A percentile compares a stretch with the other conserved stretches of the same genome.
phyloP scores from a whole-genome alignment of 768 basidiomycete species.

The Amanita fuliginea region DNA sequence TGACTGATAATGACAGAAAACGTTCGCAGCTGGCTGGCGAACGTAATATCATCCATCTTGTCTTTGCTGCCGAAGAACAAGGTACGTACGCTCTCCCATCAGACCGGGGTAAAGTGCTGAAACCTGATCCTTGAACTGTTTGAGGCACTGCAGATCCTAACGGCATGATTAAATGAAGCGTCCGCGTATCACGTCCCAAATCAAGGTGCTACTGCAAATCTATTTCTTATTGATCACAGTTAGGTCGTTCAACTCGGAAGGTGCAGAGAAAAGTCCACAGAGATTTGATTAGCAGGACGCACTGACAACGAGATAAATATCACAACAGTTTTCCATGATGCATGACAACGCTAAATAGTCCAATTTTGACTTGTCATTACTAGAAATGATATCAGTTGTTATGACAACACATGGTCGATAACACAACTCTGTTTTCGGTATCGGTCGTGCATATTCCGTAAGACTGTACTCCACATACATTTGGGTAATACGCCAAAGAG shows the following conservation, averaged over 20 bases:
- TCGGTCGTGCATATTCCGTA: too few species aligned
- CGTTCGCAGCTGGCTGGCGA: conserved; percentile 24
- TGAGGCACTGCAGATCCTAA: conserved; percentile 32
- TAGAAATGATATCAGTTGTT: too few species aligned
- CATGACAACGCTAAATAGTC: too few species aligned
- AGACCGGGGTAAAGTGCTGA: background rate
- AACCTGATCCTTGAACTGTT: conserved; percentile 13
- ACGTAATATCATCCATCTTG: conserved; percentile 30
- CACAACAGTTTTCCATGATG: too few species aligned
- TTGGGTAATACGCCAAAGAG: too few species aligned
- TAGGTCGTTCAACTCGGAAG: conserved; percentile 34
- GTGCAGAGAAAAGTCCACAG: background rate
- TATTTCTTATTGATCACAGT: conserved; percentile 34
- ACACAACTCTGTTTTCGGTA: too few species aligned
- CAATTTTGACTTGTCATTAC: too few species aligned
- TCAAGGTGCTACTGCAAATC: conserved; percentile 27
- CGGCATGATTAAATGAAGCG: conserved; percentile 10
- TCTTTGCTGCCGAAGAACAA: conserved; percentile 27
- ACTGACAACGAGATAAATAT: too few species aligned
- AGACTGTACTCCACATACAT: too few species aligned
- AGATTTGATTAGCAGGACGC: background rate
- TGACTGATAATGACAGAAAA: too few species aligned
- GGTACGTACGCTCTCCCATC: conserved; percentile 11
- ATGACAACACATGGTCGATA: too few species aligned
- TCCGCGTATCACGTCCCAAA: conserved; percentile 35